Base-by-base conservation (phyloP, 129 eudicot genomes). In the Pittosporum tobira region DNA sequence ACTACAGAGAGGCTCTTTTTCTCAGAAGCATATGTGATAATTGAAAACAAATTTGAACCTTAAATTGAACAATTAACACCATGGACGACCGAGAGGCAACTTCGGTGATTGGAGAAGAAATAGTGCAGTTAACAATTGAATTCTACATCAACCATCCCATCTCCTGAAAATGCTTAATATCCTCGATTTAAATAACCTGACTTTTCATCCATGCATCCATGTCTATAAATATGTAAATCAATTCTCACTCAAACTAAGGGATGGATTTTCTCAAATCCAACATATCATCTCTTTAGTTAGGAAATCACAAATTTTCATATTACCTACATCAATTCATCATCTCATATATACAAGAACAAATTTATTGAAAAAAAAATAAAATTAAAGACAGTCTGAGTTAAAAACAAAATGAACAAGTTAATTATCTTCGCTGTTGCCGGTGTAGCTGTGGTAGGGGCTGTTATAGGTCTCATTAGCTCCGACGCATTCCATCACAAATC, bases 361-460 rank as follows among this genome's bases (percentile, higher is more conserved):
- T n/a, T n/a, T n/a, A 9, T 21, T 0, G 27, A 2, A 51, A 30
- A 18, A 18, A 11, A 11, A 55, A 3, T 11, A 0, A 55, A 9
- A 22, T 10, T 19, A 15, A 22, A 1, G 5, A 53, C 4, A 14
- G 2, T 16, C 1, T 52, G 59, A 54, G 29, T 0, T 10, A 0
- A 28, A 54, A 8, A 36, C 43, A 10, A 5, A 14, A 30, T 30
- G 44, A 55, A 30, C 3, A 73, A 73, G 64, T 19, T 57, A 15
- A 3, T 73, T 31, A 56, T 48, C 44, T 13, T 67, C 7, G 79
- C 44, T 8, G 63, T 78, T 5, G 73, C 89, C 15, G 56, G 75
- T 12, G 40, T 81, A 63, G 51, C 72, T 10, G 81, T 82, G 13
- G 77, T 79, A 23, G 81, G 73, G 0, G 78, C 75, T 6, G 69